Percentiles rank a stretch among this genome's conserved stretches.
These are phyloP conservation scores for Trichoderma brevicompactum DNA, from an alignment of 2,329 filamentous ascomycete genomes.

Conservation along the genomic window DNA sequence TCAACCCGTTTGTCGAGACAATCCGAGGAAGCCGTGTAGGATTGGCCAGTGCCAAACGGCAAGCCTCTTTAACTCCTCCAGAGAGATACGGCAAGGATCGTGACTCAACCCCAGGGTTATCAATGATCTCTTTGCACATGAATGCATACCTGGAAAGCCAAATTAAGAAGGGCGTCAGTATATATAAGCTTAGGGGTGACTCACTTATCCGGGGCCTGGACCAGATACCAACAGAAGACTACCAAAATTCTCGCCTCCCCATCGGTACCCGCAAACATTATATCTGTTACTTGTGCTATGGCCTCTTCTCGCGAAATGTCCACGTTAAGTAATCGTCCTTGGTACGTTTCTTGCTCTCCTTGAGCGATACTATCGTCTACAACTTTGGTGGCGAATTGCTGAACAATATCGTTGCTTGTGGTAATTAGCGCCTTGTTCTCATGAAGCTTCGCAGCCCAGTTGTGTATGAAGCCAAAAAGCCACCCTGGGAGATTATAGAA, in stretches of 20 bases:
- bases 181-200: background rate
- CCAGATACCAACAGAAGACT: background rate
- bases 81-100: slow-evolving; percentile 7
- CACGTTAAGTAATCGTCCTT: background rate
- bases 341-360: slow-evolving; percentile 1
- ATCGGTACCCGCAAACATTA: background rate
- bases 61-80: slow-evolving; percentile 2
- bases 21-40: slow-evolving; percentile 5
- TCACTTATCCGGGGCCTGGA: background rate
- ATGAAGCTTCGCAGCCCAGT: background rate
- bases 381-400: background rate
- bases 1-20: background rate
- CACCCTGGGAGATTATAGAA: slow-evolving; percentile 1
- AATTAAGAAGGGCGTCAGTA: background rate
- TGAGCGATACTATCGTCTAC: background rate
- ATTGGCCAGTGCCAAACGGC: background rate
- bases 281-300: background rate
- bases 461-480: background rate
- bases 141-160: background rate
- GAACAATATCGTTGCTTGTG: background rate
- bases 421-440: background rate
- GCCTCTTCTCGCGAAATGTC: background rate
- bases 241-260: background rate
- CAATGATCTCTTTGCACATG: background rate
- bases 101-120: background rate